These are phyloP conservation scores for Roridomyces roridus DNA, from an alignment of 768 basidiomycete species.

Conservation along the genomic window DNA sequence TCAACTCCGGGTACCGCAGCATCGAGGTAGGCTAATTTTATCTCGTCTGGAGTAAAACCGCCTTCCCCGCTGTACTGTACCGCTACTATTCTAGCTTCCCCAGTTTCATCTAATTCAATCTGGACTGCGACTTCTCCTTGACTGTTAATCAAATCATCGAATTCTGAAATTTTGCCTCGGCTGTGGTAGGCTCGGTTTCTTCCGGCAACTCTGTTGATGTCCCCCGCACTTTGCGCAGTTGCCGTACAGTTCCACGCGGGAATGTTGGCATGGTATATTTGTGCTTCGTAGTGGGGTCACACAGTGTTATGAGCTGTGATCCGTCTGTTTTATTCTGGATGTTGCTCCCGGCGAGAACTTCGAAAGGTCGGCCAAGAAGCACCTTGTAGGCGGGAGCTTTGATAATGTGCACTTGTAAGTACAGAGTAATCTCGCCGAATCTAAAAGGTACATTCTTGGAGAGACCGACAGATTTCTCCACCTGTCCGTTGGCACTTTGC, in stretches of 20 bases:
- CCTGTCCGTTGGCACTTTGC: slow-evolving; percentile 5
- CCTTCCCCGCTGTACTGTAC: too few relatives aligned
- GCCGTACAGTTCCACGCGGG: neutral
- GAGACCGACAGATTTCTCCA: slow-evolving; percentile 1
- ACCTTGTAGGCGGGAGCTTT: slow-evolving; percentile 12
- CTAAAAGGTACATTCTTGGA: slow-evolving; percentile 14
- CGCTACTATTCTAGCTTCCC: neutral
- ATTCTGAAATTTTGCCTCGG: neutral
- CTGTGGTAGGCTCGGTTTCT: neutral
- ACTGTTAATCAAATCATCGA: neutral
- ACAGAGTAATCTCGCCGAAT: slow-evolving; percentile 1
- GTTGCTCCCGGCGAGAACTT: neutral
- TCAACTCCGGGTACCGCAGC: too few relatives aligned
- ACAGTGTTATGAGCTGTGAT: neutral
- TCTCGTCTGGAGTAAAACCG: too few relatives aligned
- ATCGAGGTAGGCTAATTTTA: too few relatives aligned
- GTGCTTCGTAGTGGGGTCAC: neutral
- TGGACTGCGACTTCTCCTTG: slow-evolving; percentile 4
- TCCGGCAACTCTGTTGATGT: neutral
- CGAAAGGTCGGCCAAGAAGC: slow-evolving; percentile 1
- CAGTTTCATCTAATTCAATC: neutral
- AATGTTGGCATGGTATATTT: neutral
- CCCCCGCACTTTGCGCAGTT: neutral
- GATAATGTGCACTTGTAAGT: slow-evolving; percentile 17
- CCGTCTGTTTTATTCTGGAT: neutral